These are phyloP conservation scores for Lentinus polychrous DNA, from an alignment of 1,284 basidiomycete genomes.

Conservation along the genomic window DNA sequence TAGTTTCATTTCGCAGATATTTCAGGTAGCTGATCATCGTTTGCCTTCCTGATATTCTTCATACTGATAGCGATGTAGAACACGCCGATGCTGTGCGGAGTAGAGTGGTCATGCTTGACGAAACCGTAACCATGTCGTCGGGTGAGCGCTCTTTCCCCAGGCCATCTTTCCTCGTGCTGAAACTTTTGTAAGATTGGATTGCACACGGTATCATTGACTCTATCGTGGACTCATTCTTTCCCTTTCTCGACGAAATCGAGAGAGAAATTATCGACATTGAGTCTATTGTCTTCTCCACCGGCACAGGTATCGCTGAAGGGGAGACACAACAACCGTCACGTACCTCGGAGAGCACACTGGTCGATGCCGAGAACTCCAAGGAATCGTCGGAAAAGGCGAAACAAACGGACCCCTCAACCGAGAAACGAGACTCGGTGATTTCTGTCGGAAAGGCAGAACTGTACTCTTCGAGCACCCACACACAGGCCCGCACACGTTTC, in stretches of 20 bases:
- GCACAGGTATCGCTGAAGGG: conserved; percentile 10
- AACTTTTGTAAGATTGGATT: conserved; percentile 71
- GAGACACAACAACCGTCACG: conserved; percentile 9
- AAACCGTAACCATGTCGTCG: conserved; percentile 60
- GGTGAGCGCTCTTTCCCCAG: conserved; percentile 38
- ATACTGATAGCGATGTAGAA: conserved; percentile 34
- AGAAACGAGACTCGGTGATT: conserved; percentile 1
- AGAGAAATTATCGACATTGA: conserved; percentile 80
- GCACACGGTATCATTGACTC: conserved; percentile 92
- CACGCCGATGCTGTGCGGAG: conserved; percentile 79
- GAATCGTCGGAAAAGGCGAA: neutral
- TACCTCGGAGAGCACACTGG: neutral
- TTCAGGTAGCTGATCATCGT: conserved; percentile 37
- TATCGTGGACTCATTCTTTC: conserved; percentile 92
- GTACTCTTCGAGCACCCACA: neutral
- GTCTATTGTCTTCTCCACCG: conserved; percentile 48
- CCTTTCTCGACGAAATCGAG: conserved; percentile 79
- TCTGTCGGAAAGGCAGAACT: conserved; percentile 1
- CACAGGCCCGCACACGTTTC: conserved; percentile 8
- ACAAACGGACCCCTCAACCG: neutral
- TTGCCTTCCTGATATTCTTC: neutral
- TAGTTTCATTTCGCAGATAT: conserved; percentile 94
- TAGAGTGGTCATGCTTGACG: conserved; percentile 53
- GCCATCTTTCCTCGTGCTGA: neutral
- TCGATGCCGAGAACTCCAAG: neutral